Percentiles rank a stretch among this genome's conserved stretches.
Evolutionary conservation across 148 eudicot species (phyloP).

Genomic region (Rhododendron mucronatum): DNA sequence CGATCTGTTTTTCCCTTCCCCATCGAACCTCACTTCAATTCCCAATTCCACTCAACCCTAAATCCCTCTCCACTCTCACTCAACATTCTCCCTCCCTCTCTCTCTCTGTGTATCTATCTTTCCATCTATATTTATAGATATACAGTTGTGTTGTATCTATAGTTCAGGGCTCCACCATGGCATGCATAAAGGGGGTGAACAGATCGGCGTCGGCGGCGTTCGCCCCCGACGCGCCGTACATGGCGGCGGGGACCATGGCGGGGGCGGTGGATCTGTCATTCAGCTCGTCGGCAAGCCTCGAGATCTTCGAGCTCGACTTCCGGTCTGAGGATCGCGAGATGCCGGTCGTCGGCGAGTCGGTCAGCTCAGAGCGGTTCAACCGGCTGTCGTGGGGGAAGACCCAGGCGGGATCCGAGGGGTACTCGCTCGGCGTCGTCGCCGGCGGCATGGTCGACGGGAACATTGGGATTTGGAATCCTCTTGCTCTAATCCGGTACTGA

Average conservation of each 20-base stretch:
- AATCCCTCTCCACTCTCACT: neutral
- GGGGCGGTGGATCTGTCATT: conserved; percentile 91
- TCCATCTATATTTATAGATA: neutral
- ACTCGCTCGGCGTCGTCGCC: conserved; percentile 56
- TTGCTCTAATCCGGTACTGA: conserved; percentile 45
- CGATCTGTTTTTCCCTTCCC: neutral
- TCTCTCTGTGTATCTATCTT: neutral
- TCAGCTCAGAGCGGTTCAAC: conserved; percentile 78
- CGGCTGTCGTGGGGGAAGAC: conserved; percentile 70
- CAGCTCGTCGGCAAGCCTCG: conserved; percentile 78
- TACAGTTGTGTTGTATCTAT: neutral
- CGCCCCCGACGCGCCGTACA: conserved; percentile 68
- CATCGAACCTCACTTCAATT: neutral
- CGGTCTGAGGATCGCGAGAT: conserved; percentile 65
- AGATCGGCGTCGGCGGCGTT: conserved; percentile 88
- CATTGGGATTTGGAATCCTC: conserved; percentile 76
- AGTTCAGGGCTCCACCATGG: conserved; percentile 24
- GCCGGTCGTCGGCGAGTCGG: conserved; percentile 37
- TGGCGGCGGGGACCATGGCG: conserved; percentile 93
- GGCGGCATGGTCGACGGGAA: conserved; percentile 79
- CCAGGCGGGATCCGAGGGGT: conserved; percentile 54
- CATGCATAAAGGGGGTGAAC: conserved; percentile 55
- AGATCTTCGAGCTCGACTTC: conserved; percentile 80
- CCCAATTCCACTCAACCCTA: neutral
- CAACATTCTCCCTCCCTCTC: neutral